Evolutionary conservation across 2,329 filamentous ascomycete species (phyloP), one percentile per base, ranked within the genome.

Genomic region (Cladosporium cucumerinum): DNA sequence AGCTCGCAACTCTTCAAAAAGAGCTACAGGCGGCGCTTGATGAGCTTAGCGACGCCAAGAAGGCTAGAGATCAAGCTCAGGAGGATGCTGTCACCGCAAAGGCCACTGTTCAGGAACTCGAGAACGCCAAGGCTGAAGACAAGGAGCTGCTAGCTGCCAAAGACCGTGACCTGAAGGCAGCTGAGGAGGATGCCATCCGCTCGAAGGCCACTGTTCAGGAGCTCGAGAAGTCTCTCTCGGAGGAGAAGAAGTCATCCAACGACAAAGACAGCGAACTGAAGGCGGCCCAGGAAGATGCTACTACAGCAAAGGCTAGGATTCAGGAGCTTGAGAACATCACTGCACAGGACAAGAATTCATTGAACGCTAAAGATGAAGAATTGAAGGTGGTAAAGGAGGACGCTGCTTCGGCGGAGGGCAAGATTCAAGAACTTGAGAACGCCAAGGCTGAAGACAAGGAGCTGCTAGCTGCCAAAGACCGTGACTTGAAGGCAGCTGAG

Each of bases 21-120:
- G 69, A 68, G 46, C 49, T 66, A 7, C 26, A 66, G n/a, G 57
- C 54, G 4, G 43, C 70, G 28, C 60, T 68, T 26, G 49, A 51
- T 12, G 62, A 69, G 36, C 25, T 71, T 2, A 46, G 66, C 16
- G 65, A 66, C 25, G 46, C 65, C 1, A 66, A 63, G 11, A 63
- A 61, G 55, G 48, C 58, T 7, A 60, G 61, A 54, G 51, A 64
- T 7, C 58, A 26, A 23, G 63, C 63, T 11, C 28, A 65, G 28
- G 36, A 57, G 30, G 59, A 65, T 18, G 57, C 51, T 21, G 57
- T n/a, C 11, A 25, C n/a, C 25, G 32, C 54, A 26, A 65, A 36
- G 58, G 28, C 46, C 12, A 51, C 10, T 10, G 14, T 55, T 16
- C 60, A 69, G 28, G 43, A 63, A 43, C 55, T 69, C 14, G 61